Evolutionary conservation across 306 rosid genomes (phyloP), one percentile per base, ranked within the genome.

Genomic region (Citrullus colocynthis): DNA sequence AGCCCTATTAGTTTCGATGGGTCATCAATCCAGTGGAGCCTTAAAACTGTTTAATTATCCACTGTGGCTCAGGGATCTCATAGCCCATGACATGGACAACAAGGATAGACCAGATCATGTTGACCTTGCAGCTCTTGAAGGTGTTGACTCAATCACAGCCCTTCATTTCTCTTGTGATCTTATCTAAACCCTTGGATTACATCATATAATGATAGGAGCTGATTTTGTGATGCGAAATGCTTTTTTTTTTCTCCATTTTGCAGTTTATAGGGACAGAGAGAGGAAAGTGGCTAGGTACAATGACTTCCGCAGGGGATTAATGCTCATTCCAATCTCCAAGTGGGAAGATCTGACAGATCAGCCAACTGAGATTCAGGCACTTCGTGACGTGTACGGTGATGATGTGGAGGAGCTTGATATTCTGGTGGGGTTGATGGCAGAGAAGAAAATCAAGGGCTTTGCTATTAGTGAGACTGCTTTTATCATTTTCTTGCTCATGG

Each of bases 231-330:
- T 24, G 28, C 28, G 1, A 24, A 32, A 32, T 32, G 4, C 4
- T 32, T 32, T 44, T 44, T 2, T 42, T 7, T 42, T 44, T 15
- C 17, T 52, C 6, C 57, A 52, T 52, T 16, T 52, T 18, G 21
- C 41, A 89, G 93, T 91, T 60, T 91, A 88, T 36, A 88, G 93
- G 83, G 94, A 91, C 13, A 81, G 97, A 82, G 97, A 91, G 84
- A 88, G 94, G 76, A 87, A 84, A n/a, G 90, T 91, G 17, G 87
- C 91, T 0, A 82, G 91, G 81, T 91, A 88, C 42, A 91, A 91
- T 12, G 94, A 89, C 56, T 89, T 91, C 83, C 81, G 90, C 30
- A 83, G 91, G 74, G 86, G 86, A 81, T 32, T 89, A 37, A 52
- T 91, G 17, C 86, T 87, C 90, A 86, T 89, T 69, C 97, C 94